Base-by-base conservation (phyloP, 495 filamentous ascomycete genomes). In the Daldinia vernicosa region DNA sequence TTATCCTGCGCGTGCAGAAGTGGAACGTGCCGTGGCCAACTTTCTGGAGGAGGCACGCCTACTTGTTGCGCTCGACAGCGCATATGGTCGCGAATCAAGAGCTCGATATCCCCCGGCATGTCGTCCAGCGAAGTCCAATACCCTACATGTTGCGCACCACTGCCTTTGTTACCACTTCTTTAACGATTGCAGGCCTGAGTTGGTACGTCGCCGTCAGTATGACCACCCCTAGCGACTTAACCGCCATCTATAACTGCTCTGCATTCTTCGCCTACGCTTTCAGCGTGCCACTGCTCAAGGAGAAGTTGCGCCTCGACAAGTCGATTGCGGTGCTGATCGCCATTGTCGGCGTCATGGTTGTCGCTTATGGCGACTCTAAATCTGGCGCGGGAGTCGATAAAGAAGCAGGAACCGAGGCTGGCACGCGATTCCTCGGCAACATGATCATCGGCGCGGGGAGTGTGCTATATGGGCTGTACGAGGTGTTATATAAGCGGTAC, bases 201-300 rank as follows among this genome's bases (percentile, higher is more conserved):
- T 99, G 95, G 95, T 99, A 98, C 70, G 83, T 97, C 14, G 95
- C 95, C 4, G 95, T 99, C 40, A 91, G 92, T 77, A 83, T 97
- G 86, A 99, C 95, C 0, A 95, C 92, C 12, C 89, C 95, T 26
- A 91, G 89, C 71, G 95, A 99, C 75, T 82, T 99, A 60, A 99
- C 95, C 0, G 95, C 95, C 26, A 99, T 99, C 76, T 99, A 98
- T 85, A 99, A 99, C 79, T 99, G 95, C 84, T 97, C 92, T 55
- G 94, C 95, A 53, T 99, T 99, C 81, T 99, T 98, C 79, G 95
- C 95, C 32, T 99, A 99, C 76, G 95, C 90, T 9, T 99, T 99
- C 75, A 93, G 91, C 51, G 92, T 99, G 24, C 93, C 93, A 0
- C 76, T 99, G 12, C 83, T 99, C 0, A 90, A 93, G 28, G 95